Base-by-base conservation (phyloP, 148 eudicot species). In the Chenopodium album region DNA sequence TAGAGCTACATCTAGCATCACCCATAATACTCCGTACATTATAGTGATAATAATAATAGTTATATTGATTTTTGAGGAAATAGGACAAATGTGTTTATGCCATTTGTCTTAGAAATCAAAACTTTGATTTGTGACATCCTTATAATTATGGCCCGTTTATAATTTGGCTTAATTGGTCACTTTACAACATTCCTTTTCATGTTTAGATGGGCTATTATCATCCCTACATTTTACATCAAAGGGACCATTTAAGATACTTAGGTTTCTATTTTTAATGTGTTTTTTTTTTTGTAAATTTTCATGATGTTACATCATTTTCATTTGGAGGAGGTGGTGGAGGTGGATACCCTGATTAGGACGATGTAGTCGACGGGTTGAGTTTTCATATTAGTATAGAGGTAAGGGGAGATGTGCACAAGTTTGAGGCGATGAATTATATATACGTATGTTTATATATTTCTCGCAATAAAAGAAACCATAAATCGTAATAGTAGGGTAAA, bases 161-260 rank as follows among this genome's bases (percentile, higher is more conserved):
- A 13, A 41, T 71, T 71, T 71, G 74, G 48, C 13, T 71, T 17
- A 31, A 34, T 69, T 69, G 5, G 22, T 67, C 22, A 56, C 20
- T 19, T 56, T 22, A 69, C 23, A 69, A 69, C 44, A 69, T 69
- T 34, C 46, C 73, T 69, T 69, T 69, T 69, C 73, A 73, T 19
- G 11, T 31, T 9, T 23, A 19, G 48, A 75, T 14, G 34, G 60
- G 37, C n/a, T 28, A 75, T 75, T 28, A 34, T 29, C 46, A 22
- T 59, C 47, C 78, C 65, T 5, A 26, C 41, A 54, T 75, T 28
- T 6, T 75, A 23, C 6, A 37, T 71, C 75, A 46, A 50, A 22
- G 62, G 62, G 20, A 50, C 14, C 54, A 56, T 56, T 1, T 12
- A 56, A 14, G 3, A 56, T 3, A 14, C 62, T 17, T 14, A 56